These are phyloP conservation scores for Alternaria hordeiaustralica DNA, from an alignment of 2,329 filamentous ascomycete species.

Conservation along the genomic window DNA sequence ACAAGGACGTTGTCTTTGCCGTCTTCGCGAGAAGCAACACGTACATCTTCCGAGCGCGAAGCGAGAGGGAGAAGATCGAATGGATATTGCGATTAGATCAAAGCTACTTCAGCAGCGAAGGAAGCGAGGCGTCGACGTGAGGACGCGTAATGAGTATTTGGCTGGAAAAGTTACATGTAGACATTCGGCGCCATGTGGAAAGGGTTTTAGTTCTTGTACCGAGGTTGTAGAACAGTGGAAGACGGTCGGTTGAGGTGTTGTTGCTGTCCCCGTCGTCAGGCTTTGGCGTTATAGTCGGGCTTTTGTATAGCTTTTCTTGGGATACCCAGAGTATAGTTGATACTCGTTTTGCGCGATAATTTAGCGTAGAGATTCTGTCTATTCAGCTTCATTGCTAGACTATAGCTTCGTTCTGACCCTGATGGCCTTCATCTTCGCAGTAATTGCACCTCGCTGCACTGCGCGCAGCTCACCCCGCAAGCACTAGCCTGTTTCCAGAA, in stretches of 20 bases:
- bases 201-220: neutral
- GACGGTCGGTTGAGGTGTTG: neutral
- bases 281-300: conserved; percentile 3
- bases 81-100: conserved; percentile 97
- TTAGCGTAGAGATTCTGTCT: conserved; percentile 3
- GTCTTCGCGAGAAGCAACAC: conserved; percentile 94
- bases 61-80: conserved; percentile 90
- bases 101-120: conserved; percentile 62
- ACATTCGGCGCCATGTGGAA: neutral
- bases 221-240: neutral
- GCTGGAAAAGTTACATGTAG: neutral
- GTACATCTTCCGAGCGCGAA: conserved; percentile 89
- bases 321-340: conserved; percentile 16
- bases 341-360: conserved; percentile 13
- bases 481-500: conserved; percentile 9
- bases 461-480: conserved; percentile 12
- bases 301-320: conserved; percentile 11
- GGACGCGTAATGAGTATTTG: neutral
- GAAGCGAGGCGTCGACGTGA: conserved; percentile 19
- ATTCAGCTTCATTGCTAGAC: conserved; percentile 3
- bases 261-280: neutral
- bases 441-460: neutral
- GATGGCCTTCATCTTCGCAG: neutral
- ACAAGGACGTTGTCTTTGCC: conserved; percentile 77
- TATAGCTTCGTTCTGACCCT: neutral